Percentiles rank a stretch among this genome's conserved stretches.
Evolutionary conservation across 2,329 filamentous ascomycete genomes (phyloP).

Genomic region (Arthroderma sp.): DNA sequence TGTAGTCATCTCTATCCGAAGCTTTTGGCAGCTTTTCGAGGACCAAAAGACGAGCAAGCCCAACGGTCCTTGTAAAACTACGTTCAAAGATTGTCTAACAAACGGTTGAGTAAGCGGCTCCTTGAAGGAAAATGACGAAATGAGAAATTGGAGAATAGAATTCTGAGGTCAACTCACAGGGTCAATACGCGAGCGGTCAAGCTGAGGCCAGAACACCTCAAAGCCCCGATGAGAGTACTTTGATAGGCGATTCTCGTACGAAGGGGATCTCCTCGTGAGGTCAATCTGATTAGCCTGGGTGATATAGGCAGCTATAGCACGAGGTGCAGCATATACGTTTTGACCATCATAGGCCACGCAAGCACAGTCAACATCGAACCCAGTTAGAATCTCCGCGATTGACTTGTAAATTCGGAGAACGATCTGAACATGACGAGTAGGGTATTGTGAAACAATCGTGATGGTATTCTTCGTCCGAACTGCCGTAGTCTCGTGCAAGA

Average conservation of each 20-base stretch:
- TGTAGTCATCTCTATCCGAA: slow-evolving; percentile 55
- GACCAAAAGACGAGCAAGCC: slow-evolving; percentile 65
- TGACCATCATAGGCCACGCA: slow-evolving; percentile 68
- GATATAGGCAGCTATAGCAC: slow-evolving; percentile 64
- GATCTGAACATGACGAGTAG: slow-evolving; percentile 72
- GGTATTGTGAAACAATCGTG: slow-evolving; percentile 74
- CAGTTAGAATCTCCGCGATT: slow-evolving; percentile 69
- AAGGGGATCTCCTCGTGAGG: slow-evolving; percentile 64
- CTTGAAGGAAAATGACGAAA: background rate
- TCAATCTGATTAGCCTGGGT: slow-evolving; percentile 75
- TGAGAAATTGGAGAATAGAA: background rate
- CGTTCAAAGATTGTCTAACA: slow-evolving; percentile 64
- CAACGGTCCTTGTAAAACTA: slow-evolving; percentile 61
- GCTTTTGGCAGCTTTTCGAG: slow-evolving; percentile 63
- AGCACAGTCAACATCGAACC: slow-evolving; percentile 78
- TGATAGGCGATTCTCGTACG: slow-evolving; percentile 74
- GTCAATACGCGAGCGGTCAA: slow-evolving; percentile 64
- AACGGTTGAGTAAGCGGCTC: background rate
- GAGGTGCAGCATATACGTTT: slow-evolving; percentile 66
- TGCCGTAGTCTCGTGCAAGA: slow-evolving; percentile 66
- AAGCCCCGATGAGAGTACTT: slow-evolving; percentile 79
- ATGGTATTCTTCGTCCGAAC: slow-evolving; percentile 78
- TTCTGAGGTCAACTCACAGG: slow-evolving; percentile 28
- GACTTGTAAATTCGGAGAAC: slow-evolving; percentile 77
- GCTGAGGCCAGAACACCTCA: slow-evolving; percentile 64